Conservation (phyloP, 768 basidiomycete genomes). For the Coprinopsis strossmayeri region DNA sequence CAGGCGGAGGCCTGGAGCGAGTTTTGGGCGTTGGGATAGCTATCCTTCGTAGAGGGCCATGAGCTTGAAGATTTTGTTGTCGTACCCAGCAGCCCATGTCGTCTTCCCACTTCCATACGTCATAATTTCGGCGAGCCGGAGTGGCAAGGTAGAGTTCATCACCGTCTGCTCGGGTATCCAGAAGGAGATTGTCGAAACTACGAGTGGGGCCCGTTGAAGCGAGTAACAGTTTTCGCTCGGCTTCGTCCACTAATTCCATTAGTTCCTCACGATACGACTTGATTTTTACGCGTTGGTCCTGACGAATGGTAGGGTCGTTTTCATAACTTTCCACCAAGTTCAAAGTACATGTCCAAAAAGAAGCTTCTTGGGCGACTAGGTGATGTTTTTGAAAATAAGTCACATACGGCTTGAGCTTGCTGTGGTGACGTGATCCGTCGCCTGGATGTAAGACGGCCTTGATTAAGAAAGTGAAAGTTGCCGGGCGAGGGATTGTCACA, state of each 20-base stretch:
- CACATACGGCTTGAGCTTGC: slow-evolving; percentile 19
- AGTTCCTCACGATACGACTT: slow-evolving; percentile 31
- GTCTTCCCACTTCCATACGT: slow-evolving; percentile 43
- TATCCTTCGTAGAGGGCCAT: slow-evolving; percentile 15
- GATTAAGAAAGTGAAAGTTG: slow-evolving; percentile 18
- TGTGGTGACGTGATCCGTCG: slow-evolving; percentile 12
- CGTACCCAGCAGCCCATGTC: slow-evolving; percentile 41
- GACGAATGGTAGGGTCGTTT: slow-evolving; percentile 13
- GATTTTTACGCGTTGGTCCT: slow-evolving; percentile 16
- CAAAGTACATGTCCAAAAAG: slow-evolving; percentile 46
- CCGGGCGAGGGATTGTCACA: neutral
- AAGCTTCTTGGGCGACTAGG: slow-evolving; percentile 39
- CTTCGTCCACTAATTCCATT: slow-evolving; percentile 42
- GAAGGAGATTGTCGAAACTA: slow-evolving; percentile 1
- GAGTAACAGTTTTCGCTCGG: slow-evolving; percentile 37
- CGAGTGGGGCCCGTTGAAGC: neutral
- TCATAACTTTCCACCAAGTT: slow-evolving; percentile 34
- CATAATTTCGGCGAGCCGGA: neutral
- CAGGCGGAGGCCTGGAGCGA: neutral
- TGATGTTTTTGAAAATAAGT: slow-evolving; percentile 24
- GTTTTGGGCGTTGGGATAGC: slow-evolving; percentile 1
- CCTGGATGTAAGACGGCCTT: slow-evolving; percentile 13
- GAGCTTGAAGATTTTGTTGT: too few species aligned
- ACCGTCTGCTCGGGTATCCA: neutral
- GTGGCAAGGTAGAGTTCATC: neutral